Base-by-base conservation (phyloP, 441 rosid species). In the Gossypium gossypioides region DNA sequence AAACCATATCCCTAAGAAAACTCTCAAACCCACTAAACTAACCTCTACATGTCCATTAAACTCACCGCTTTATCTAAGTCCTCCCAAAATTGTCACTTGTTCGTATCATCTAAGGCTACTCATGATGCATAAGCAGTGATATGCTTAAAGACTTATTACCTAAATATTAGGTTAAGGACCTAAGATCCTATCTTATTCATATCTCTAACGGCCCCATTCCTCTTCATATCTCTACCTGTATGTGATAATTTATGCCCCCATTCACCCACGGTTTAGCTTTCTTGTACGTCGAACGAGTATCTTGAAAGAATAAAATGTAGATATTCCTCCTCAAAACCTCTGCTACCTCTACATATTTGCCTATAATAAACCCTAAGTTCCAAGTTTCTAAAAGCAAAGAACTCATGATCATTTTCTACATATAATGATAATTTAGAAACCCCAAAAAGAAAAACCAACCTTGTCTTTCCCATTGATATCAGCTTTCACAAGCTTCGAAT, bases 401-500 rank as follows among this genome's bases (percentile, higher is more conserved):
- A 55, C 27, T 21, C 60, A 19, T 22, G 24, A 55, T 55, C 60
- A 9, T 55, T 55, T 55, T 21, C 29, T 21, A 55, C 60, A 21
- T 25, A 55, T 21, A 55, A 24, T 69, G 32, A 3, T 12, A 59
- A 75, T 44, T 42, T 50, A 50, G 18, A 54, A 54, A 1, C 10
- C 52, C 29, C 21, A 56, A 72, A 67, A 22, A 42, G 72, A 15
- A 18, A 52, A 6, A n/a, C 56, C n/a, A 79, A 95, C 99, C 99
- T 91, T 89, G 78, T 96, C 99, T 85, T 96, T 96, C 63, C 99
- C 99, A 81, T 79, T 90, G 82, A 96, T 85, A 80, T 93, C 99
- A 60, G 88, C 99, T 80, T 96, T 96, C 83, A 96, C 99, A 66
- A 96, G 97, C 82, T 96, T 96, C n/a, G 99, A 96, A 82, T 82